Conservation (phyloP, 2,329 filamentous ascomycete genomes). For the Penicillium hordei region DNA sequence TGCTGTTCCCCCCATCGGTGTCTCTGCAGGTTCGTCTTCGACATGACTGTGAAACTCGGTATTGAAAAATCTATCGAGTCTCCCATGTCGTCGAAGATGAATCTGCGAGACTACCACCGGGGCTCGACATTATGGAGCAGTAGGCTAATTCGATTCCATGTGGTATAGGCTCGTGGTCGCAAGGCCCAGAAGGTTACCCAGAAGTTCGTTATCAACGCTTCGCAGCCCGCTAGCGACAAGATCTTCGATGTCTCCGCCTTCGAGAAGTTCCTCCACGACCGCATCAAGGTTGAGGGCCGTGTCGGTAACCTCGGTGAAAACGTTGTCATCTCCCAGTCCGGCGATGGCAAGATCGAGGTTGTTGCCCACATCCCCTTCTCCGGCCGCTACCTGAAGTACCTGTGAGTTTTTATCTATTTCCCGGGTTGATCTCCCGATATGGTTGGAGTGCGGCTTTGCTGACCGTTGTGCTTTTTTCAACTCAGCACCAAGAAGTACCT, state of each 20-base stretch:
- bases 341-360: constrained; percentile 97
- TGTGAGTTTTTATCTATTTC: constrained; percentile 63
- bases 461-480: constrained; percentile 3
- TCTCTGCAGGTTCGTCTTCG: constrained; percentile 17
- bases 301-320: constrained; percentile 96
- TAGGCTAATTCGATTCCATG: constrained; percentile 80
- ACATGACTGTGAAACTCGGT: constrained; percentile 5
- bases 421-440: neutral
- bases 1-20: constrained; percentile 73
- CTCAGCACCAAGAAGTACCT: constrained; percentile 99
- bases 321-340: constrained; percentile 84
- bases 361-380: constrained; percentile 97
- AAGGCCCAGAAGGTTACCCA: constrained; percentile 52
- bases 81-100: neutral
- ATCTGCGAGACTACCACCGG: constrained; percentile 13
- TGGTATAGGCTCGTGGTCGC: constrained; percentile 46
- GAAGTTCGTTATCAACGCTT: constrained; percentile 98
- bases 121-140: constrained; percentile 61
- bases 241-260: constrained; percentile 99
- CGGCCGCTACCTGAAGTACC: constrained; percentile 99
- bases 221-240: constrained; percentile 97
- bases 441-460: neutral
- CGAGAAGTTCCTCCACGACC: constrained; percentile 99
- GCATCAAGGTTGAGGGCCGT: constrained; percentile 97
- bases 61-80: constrained; percentile 27